Conservation (phyloP, 163 green algal species). For the Prototheca cutis region DNA sequence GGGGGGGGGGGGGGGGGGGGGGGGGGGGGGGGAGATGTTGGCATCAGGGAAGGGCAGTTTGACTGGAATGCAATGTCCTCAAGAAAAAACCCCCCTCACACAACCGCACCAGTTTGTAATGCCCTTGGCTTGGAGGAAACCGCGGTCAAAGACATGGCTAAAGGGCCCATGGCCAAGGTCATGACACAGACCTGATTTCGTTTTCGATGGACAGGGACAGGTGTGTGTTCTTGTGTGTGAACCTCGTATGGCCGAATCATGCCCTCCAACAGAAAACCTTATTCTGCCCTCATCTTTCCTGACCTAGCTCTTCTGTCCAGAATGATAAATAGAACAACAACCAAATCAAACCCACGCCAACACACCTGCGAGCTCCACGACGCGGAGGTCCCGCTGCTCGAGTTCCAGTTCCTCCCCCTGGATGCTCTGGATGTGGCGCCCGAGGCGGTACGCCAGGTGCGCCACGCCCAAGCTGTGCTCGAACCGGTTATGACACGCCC, state of each 20-base stretch:
- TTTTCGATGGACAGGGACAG: neutral
- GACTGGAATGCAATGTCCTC: too few relatives aligned
- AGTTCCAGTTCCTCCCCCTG: slow-evolving; percentile 34
- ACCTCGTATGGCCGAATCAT: too few relatives aligned
- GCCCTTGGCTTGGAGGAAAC: slow-evolving; percentile 53
- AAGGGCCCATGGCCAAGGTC: slow-evolving; percentile 91
- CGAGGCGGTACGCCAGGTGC: slow-evolving; percentile 38
- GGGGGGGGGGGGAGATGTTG: too few relatives aligned
- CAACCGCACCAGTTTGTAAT: slow-evolving; percentile 36
- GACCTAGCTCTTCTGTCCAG: too few relatives aligned
- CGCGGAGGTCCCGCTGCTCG: slow-evolving; percentile 24
- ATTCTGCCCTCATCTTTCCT: too few relatives aligned
- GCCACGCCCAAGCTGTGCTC: slow-evolving; percentile 62
- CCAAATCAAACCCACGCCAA: slow-evolving; percentile 10
- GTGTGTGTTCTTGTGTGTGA: too few relatives aligned
- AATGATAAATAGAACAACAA: neutral
- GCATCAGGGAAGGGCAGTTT: too few relatives aligned
- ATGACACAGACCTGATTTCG: slow-evolving; percentile 66
- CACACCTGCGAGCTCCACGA: slow-evolving; percentile 54
- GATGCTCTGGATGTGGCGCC: slow-evolving; percentile 20
- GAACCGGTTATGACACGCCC: slow-evolving; percentile 49
- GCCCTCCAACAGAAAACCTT: too few relatives aligned
- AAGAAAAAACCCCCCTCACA: too few relatives aligned
- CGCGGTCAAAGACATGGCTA: slow-evolving; percentile 79
- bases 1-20: too few relatives aligned